These are phyloP conservation scores for Talaromyces marneffei DNA, from an alignment of 2,329 filamentous ascomycete species.

Conservation along the genomic window DNA sequence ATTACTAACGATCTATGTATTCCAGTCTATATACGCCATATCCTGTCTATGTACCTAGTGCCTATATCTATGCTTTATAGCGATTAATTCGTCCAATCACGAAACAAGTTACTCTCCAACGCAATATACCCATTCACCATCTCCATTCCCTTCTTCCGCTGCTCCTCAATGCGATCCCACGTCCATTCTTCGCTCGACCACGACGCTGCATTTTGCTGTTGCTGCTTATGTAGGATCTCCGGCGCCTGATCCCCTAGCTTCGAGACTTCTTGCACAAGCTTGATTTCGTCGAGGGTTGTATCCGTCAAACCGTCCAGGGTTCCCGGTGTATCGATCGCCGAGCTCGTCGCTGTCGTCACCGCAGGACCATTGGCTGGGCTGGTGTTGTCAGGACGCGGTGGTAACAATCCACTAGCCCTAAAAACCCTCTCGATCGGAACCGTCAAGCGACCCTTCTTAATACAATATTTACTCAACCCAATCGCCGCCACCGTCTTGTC, in stretches of 20 bases:
- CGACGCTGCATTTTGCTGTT: slow-evolving; percentile 27
- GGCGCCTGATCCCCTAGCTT: slow-evolving; percentile 28
- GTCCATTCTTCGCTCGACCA: slow-evolving; percentile 46
- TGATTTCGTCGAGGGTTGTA: slow-evolving; percentile 27
- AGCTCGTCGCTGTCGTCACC: background rate
- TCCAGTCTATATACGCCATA: background rate
- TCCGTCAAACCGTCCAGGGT: slow-evolving; percentile 29
- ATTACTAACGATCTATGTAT: background rate
- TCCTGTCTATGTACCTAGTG: background rate
- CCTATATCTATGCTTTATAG: background rate
- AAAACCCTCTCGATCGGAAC: slow-evolving; percentile 75
- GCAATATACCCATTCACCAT: slow-evolving; percentile 51
- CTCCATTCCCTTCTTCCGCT: slow-evolving; percentile 50
- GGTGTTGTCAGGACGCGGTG: slow-evolving; percentile 59
- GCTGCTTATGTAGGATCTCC: slow-evolving; percentile 27
- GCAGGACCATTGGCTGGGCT: slow-evolving; percentile 12
- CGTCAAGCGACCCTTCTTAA: slow-evolving; percentile 75
- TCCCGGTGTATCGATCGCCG: slow-evolving; percentile 28
- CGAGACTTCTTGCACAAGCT: slow-evolving; percentile 33
- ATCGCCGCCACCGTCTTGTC: slow-evolving; percentile 58
- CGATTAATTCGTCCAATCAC: slow-evolving; percentile 35
- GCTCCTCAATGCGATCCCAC: slow-evolving; percentile 56
- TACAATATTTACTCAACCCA: slow-evolving; percentile 72
- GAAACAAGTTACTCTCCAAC: slow-evolving; percentile 48
- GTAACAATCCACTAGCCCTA: slow-evolving; percentile 65